Base-by-base conservation (phyloP, 2,329 filamentous ascomycete species). In the Colletotrichum sp. region DNA sequence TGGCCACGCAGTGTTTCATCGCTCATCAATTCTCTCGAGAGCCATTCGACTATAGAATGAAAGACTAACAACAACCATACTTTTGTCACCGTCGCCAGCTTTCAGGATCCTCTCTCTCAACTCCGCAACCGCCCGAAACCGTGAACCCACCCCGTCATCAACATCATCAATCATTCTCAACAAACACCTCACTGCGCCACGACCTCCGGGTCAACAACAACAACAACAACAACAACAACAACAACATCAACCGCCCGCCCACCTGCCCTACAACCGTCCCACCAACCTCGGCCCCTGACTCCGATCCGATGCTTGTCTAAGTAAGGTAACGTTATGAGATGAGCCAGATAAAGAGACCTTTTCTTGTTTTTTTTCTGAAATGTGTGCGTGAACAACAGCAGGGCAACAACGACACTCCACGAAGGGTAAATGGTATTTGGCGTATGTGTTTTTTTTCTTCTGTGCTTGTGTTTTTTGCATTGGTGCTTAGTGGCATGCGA, bases 231-330 rank as follows among this genome's bases (percentile, higher is more conserved):
- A 18, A 12, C 18, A 34, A 30, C 52, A 44, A 30, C 28, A 32
- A 12, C 57, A 18, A 12, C 18, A 39, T 67, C 49, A 24, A n/a
- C 30, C 30, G 16, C 26, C 57, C 15, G 26, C 24, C 26, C 39
- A 18, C 10, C 44, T n/a, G 44, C 65, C 34, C 65, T 74, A 74
- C 74, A 76, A 26, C 71, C 74, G 70, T 34, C 73, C 73, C 16
- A 44, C 57, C 63, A 72, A 36, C 64, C 59, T 76, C 65, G 69
- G 26, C 57, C 39, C 69, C 39, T 39, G 70, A 69, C 65, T 74
- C 74, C 70, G 70, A 52, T 66, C 59, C 64, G 74, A 74, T 74
- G 70, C 71, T 69, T 76, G 44, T 69, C 70, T 76, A 72, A 13
- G 55, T 67, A 72, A 72, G 24, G n/a, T 36, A 15, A 34, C 32